A percentile compares a stretch with the other conserved stretches of the same genome.
These are phyloP conservation scores for Rhizopus arrhizus DNA, from an alignment of 371 early-diverging fungal genomes.

Conservation along the genomic window DNA sequence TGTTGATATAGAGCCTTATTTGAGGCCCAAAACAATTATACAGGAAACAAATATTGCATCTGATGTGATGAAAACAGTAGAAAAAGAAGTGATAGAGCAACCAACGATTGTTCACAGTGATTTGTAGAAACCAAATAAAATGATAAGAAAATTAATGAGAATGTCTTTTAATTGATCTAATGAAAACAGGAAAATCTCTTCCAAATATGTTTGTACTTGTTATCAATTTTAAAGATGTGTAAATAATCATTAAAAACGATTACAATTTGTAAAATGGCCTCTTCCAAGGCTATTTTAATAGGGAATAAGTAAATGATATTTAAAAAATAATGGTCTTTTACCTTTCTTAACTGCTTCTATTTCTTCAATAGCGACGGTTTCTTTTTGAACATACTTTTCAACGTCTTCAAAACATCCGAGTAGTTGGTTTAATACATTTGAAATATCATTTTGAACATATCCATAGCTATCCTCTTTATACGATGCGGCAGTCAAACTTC, in stretches of 20 bases:
- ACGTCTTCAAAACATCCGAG: constrained; percentile 43
- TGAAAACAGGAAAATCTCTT: constrained; percentile 44
- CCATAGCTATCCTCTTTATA: constrained; percentile 57
- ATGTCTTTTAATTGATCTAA: constrained; percentile 31
- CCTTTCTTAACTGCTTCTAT: constrained; percentile 32
- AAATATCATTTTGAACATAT: constrained; percentile 58
- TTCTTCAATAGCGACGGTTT: constrained; percentile 26
- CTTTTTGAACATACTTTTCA: constrained; percentile 32
- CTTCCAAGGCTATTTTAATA: constrained; percentile 42
- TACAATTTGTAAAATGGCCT: constrained; percentile 57
- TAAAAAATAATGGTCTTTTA: constrained; percentile 10
- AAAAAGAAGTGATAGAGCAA: constrained; percentile 1
- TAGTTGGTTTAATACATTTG: constrained; percentile 48
- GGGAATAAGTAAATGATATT: background rate
- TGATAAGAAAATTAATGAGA: background rate
- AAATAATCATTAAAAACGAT: constrained; percentile 44
- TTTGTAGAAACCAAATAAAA: background rate
- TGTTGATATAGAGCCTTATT: constrained; percentile 21
- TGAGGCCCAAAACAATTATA: background rate
- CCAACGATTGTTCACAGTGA: background rate
- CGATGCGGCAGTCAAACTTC: constrained; percentile 52
- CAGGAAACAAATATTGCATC: background rate
- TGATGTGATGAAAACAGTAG: constrained; percentile 1
- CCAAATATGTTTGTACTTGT: constrained; percentile 43
- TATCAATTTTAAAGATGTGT: constrained; percentile 36